Evolutionary conservation across 306 rosid species (phyloP), one percentile per base, ranked within the genome.

Genomic region (Senna tora): DNA sequence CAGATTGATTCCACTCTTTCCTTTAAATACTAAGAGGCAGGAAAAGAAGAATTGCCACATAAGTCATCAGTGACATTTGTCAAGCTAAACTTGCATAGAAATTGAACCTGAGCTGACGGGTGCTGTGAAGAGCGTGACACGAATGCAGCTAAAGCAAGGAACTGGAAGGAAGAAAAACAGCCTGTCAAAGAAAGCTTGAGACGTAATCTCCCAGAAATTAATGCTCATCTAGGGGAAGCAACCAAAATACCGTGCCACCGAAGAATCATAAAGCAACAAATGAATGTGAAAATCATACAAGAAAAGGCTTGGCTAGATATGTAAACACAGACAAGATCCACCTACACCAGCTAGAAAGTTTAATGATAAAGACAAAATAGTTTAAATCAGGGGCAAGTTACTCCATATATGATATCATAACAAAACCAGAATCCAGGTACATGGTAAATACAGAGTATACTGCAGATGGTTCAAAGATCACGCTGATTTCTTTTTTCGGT

Each of bases 241-340:
- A 75, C 60, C 74, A 64, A 75, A 62, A 43, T n/a, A 14, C n/a
- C 55, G 25, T 57, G 79, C 70, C 81, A 68, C 19, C n/a, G 20
- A 74, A 5, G 28, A 82, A 82, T 34, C 69, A 63, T 52, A 28
- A 19, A 39, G 74, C 73, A 20, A 54, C 21, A 79, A 75, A 30
- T 52, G 63, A 11, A 47, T 63, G 56, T 20, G 10, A 52, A 69
- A 58, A 71, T 46, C 65, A 52, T 46, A 54, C 63, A 36, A n/a
- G n/a, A n/a, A n/a, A 62, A 65, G 34, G 22, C 58, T 60, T 60
- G 22, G 42, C 75, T 34, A 39, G 52, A 66, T 67, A 39, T 42
- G 53, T 10, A 50, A 77, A 47, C 78, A 53, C 47, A 62, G 30
- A 80, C 79, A 80, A 63, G 67, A 72, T 67, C 82, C 77, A 77